Conservation (phyloP, 768 basidiomycete species). For the Trametes cinnabarina region DNA sequence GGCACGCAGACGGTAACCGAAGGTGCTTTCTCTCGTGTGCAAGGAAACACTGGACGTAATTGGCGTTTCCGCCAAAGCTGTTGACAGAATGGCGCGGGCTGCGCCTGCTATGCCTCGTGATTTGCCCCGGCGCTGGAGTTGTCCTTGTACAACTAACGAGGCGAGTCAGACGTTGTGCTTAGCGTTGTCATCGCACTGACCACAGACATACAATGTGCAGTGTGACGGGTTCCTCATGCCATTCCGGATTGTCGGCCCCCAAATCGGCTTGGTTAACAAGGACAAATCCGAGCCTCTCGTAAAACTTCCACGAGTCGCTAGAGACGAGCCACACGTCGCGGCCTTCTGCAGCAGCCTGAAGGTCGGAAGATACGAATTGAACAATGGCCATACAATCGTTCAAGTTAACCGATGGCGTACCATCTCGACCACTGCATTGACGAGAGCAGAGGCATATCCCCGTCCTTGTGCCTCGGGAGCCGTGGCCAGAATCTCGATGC, state of each 20-base stretch:
- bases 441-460: slow-evolving; percentile 17
- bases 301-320: slow-evolving; percentile 17
- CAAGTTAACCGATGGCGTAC: too few relatives aligned
- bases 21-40: too few relatives aligned
- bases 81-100: too few relatives aligned
- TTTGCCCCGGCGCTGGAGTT: not conserved
- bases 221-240: slow-evolving; percentile 8
- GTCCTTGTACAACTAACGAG: not conserved
- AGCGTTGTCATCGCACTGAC: too few relatives aligned
- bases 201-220: not conserved
- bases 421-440: not conserved
- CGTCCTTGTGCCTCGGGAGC: slow-evolving; percentile 10
- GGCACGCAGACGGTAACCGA: too few relatives aligned
- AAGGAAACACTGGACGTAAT: too few relatives aligned
- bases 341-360: slow-evolving; percentile 14
- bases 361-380: too few relatives aligned
- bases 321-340: slow-evolving; percentile 13
- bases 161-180: too few relatives aligned
- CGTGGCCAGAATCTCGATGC: slow-evolving; percentile 3
- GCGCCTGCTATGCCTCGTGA: too few relatives aligned
- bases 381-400: too few relatives aligned
- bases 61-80: too few relatives aligned
- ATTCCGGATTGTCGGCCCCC: slow-evolving; percentile 18
- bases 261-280: not conserved
- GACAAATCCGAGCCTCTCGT: slow-evolving; percentile 17